A percentile compares a stretch with the other conserved stretches of the same genome.
Conservation (phyloP, 2,329 filamentous ascomycete species). For the Aspergillus jensenii region DNA sequence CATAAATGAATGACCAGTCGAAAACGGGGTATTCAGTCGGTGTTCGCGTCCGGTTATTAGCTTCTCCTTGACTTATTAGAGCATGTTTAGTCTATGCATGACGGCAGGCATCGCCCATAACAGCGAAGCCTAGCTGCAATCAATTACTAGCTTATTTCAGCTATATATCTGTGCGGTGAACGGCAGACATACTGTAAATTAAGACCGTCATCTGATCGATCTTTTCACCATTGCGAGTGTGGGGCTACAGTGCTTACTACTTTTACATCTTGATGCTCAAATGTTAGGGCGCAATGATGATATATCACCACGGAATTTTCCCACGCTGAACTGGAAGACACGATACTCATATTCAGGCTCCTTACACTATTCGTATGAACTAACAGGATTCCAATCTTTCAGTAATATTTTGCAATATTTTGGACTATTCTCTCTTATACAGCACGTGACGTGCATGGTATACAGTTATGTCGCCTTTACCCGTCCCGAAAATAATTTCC, state of each 20-base stretch:
- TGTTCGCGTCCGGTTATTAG: conserved; percentile 24
- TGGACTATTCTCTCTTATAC: background rate
- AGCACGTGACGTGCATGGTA: conserved; percentile 13
- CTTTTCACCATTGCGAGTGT: background rate
- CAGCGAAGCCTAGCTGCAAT: conserved; percentile 23
- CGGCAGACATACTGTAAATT: background rate
- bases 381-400: background rate
- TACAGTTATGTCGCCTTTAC: background rate
- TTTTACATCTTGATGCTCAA: background rate
- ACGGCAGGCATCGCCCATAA: conserved; percentile 32
- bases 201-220: background rate
- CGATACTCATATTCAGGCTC: background rate
- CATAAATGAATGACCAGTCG: conserved; percentile 21
- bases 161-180: background rate
- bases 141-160: conserved; percentile 2
- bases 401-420: background rate
- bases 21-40: conserved; percentile 32
- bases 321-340: background rate
- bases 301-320: background rate
- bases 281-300: background rate
- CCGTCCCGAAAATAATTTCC: background rate
- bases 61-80: conserved; percentile 27
- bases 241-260: background rate
- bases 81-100: conserved; percentile 42
- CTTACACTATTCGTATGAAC: background rate